Conservation (phyloP, 2,329 filamentous ascomycete species). For the Alternaria tenuissima region DNA sequence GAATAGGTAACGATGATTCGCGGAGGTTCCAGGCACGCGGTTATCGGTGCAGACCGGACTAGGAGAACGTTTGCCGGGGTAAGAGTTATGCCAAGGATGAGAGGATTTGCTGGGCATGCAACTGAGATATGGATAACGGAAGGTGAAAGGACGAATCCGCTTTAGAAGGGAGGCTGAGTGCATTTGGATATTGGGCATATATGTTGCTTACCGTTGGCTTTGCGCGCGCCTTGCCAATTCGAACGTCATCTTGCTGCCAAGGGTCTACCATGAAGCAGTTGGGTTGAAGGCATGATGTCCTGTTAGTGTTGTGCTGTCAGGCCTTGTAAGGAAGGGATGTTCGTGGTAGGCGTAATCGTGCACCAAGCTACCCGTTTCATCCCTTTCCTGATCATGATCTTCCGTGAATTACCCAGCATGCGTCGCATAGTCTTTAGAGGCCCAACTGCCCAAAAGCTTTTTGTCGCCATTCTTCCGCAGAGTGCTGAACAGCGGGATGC, state of each 20-base stretch:
- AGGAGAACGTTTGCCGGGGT: conserved; percentile 44
- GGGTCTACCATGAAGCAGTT: conserved; percentile 12
- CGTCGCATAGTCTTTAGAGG: not conserved
- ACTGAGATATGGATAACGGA: conserved; percentile 30
- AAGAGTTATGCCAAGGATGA: conserved; percentile 38
- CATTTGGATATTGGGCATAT: conserved; percentile 6
- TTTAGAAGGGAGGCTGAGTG: conserved; percentile 29
- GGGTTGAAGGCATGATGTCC: conserved; percentile 6
- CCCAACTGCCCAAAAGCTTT: not conserved
- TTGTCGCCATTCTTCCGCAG: conserved; percentile 14
- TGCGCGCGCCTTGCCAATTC: conserved; percentile 5
- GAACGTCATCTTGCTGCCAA: conserved; percentile 8
- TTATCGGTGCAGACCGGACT: conserved; percentile 37
- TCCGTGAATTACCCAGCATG: not conserved
- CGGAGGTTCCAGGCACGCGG: conserved; percentile 33
- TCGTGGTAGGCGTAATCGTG: conserved; percentile 10
- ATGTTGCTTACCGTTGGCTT: conserved; percentile 7
- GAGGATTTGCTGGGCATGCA: conserved; percentile 41
- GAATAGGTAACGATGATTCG: conserved; percentile 22
- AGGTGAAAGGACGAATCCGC: conserved; percentile 26
- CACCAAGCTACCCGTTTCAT: conserved; percentile 13
- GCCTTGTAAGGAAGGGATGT: conserved; percentile 6
- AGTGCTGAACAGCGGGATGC: conserved; percentile 22
- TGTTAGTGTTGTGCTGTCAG: conserved; percentile 9
- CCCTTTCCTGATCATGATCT: conserved; percentile 1